These are phyloP conservation scores for Coemansia sp. DNA, from an alignment of 192 early-diverging fungal species.

Conservation along the genomic window DNA sequence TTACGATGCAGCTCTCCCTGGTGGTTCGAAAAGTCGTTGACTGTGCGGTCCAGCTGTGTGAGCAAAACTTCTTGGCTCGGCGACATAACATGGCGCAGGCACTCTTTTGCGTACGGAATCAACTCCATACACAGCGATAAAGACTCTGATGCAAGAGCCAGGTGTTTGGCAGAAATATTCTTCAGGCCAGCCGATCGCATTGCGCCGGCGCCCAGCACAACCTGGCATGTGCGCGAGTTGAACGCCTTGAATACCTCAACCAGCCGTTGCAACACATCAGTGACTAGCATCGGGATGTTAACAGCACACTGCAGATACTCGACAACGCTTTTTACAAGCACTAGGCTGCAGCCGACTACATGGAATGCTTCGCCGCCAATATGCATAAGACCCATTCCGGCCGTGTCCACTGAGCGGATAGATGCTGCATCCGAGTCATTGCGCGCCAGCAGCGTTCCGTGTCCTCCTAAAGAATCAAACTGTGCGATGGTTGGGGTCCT, in stretches of 20 bases:
- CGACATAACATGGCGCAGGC: slow-evolving; percentile 68
- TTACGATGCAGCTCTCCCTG: slow-evolving; percentile 89
- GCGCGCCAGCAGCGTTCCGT: slow-evolving; percentile 2
- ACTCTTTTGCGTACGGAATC: slow-evolving; percentile 78
- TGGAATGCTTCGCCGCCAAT: slow-evolving; percentile 77
- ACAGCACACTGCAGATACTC: slow-evolving; percentile 87
- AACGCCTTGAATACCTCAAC: slow-evolving; percentile 84
- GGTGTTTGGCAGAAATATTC: slow-evolving; percentile 95
- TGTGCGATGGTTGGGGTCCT: slow-evolving; percentile 9
- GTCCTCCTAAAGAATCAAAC: neutral
- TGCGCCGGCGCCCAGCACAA: slow-evolving; percentile 96
- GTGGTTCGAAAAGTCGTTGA: slow-evolving; percentile 84
- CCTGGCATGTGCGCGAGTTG: slow-evolving; percentile 94
- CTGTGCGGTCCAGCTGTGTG: slow-evolving; percentile 84
- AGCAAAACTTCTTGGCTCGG: slow-evolving; percentile 78
- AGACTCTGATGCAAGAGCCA: slow-evolving; percentile 93
- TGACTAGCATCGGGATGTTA: slow-evolving; percentile 72
- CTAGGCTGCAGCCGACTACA: slow-evolving; percentile 84
- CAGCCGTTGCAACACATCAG: slow-evolving; percentile 85
- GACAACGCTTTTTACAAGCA: slow-evolving; percentile 87
- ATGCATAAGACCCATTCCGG: slow-evolving; percentile 63
- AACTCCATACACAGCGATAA: slow-evolving; percentile 83
- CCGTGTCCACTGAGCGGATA: slow-evolving; percentile 38
- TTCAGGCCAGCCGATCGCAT: slow-evolving; percentile 96
- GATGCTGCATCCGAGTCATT: slow-evolving; percentile 43